phyloP scores from a whole-genome alignment of 164 flowering plant species.

The Protea cynaroides region DNA sequence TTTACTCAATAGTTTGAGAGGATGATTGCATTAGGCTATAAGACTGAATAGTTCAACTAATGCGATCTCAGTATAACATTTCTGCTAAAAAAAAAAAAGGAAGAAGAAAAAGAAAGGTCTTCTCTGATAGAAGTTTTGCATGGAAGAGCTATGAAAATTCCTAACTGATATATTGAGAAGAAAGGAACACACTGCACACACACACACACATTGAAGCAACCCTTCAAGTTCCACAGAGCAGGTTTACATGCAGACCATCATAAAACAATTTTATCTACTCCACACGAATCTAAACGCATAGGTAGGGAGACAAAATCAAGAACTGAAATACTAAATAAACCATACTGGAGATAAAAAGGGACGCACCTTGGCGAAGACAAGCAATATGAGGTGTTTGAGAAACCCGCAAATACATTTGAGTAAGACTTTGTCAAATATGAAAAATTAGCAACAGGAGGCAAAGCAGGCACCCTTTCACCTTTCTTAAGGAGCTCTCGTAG shows the following conservation, averaged over 20 bases:
- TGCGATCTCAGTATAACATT: too few relatives aligned
- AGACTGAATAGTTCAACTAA: too few relatives aligned
- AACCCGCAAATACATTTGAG: slow-evolving; percentile 79
- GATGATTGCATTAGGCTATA: too few relatives aligned
- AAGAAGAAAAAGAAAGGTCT: too few relatives aligned
- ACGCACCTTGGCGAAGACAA: slow-evolving; percentile 52
- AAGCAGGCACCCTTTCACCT: slow-evolving; percentile 71
- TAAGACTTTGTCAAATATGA: slow-evolving; percentile 81
- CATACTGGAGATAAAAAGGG: not conserved
- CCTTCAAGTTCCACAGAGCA: too few relatives aligned
- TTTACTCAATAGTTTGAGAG: too few relatives aligned
- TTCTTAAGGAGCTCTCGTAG: slow-evolving; percentile 68
- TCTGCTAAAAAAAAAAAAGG: too few relatives aligned
- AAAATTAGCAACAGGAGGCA: slow-evolving; percentile 81
- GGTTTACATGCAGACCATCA: not conserved
- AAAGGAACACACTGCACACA: too few relatives aligned
- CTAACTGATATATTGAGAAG: too few relatives aligned
- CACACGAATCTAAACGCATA: not conserved
- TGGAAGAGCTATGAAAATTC: too few relatives aligned
- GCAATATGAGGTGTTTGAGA: slow-evolving; percentile 36
- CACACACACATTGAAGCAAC: too few relatives aligned
- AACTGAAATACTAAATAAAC: not conserved
- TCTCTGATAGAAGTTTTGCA: too few relatives aligned
- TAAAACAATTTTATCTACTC: not conserved
- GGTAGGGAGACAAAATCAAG: not conserved